Base-by-base conservation (phyloP, 208 protist species). In the Trypanosoma lewisi region DNA sequence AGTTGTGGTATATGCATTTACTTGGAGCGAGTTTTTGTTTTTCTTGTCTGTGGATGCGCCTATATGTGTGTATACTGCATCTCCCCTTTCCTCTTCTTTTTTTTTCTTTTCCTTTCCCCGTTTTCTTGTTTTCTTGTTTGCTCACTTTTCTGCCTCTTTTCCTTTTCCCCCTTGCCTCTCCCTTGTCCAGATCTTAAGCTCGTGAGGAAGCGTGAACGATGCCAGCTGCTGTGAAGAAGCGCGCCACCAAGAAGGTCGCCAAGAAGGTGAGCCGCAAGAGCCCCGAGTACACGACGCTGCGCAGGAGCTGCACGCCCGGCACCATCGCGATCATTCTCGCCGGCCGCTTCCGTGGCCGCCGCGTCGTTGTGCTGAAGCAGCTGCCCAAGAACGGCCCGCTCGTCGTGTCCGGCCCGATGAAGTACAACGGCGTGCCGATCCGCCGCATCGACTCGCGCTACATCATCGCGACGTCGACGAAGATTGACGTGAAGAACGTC, bases 341-440 rank as follows among this genome's bases (percentile, higher is more conserved):
- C 48, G 98, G 98, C 59, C 87, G 85, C 66, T 99, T 97, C 83
- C 85, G 92, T 75, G 98, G 98, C 66, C 89, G 96, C 73, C 93
- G 98, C 63, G 98, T 97, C n/a, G 95, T 99, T 25, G 96, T 98
- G 76, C 86, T 99, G 33, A 99, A 99, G 85, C 94, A 99, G 85
- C 89, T 99, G 54, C 74, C 88, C 34, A 33, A 81, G 48, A 98
- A 96, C 62, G 97, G 97, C 63, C 85, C 98, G 4, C 84, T 98
- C 8, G 88, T 99, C 41, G 86, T 99, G 63, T 98, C 96, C 56
- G 98, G 97, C 74, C 79, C 85, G 49, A 96, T 90, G 78, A 95
- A 93, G 80, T 68, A 99, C 74, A 99, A 99, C 77, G 98, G 98
- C 82, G 98, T 99, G 45, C 98, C 98, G 41, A 85, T 99, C 42